Evolutionary conservation across 495 filamentous ascomycete genomes (phyloP).

Genomic region (Penicillium herquei): DNA sequence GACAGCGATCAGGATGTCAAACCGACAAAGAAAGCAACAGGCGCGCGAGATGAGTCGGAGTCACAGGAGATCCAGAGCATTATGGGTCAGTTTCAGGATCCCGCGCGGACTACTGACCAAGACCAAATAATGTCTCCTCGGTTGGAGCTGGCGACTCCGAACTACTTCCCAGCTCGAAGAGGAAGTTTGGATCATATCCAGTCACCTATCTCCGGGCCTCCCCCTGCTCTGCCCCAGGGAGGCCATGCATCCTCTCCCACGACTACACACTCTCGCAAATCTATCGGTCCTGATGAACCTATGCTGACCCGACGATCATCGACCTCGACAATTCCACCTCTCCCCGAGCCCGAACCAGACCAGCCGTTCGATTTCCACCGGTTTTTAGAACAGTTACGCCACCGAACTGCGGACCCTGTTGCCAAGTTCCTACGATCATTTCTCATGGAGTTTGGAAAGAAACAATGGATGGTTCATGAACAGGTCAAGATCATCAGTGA

Average conservation of each 20-base stretch:
- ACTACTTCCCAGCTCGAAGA: slow-evolving; percentile 74
- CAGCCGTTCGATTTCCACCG: slow-evolving; percentile 97
- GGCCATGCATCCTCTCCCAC: slow-evolving; percentile 16
- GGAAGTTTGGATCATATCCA: slow-evolving; percentile 76
- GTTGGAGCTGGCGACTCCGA: slow-evolving; percentile 62
- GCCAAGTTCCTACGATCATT: slow-evolving; percentile 95
- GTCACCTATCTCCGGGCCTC: slow-evolving; percentile 8
- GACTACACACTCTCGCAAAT: slow-evolving; percentile 19
- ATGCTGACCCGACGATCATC: slow-evolving; percentile 49
- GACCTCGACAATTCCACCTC: slow-evolving; percentile 58
- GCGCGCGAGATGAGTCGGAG: slow-evolving; percentile 57
- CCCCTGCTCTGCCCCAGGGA: slow-evolving; percentile 17
- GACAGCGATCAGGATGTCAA: slow-evolving; percentile 50
- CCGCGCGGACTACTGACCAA: slow-evolving; percentile 60
- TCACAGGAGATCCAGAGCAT: slow-evolving; percentile 93
- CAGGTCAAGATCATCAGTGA: slow-evolving; percentile 98
- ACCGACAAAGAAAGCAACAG: slow-evolving; percentile 43
- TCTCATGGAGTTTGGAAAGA: slow-evolving; percentile 90
- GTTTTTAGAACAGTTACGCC: slow-evolving; percentile 91
- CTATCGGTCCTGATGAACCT: slow-evolving; percentile 35
- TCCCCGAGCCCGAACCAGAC: slow-evolving; percentile 84
- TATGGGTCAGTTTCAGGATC: slow-evolving; percentile 80
- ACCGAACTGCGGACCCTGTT: slow-evolving; percentile 94
- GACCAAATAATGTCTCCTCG: slow-evolving; percentile 82
- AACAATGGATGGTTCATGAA: slow-evolving; percentile 99